These are phyloP conservation scores for Trichoderma parareesei DNA, from an alignment of 495 filamentous ascomycete genomes.

Conservation along the genomic window DNA sequence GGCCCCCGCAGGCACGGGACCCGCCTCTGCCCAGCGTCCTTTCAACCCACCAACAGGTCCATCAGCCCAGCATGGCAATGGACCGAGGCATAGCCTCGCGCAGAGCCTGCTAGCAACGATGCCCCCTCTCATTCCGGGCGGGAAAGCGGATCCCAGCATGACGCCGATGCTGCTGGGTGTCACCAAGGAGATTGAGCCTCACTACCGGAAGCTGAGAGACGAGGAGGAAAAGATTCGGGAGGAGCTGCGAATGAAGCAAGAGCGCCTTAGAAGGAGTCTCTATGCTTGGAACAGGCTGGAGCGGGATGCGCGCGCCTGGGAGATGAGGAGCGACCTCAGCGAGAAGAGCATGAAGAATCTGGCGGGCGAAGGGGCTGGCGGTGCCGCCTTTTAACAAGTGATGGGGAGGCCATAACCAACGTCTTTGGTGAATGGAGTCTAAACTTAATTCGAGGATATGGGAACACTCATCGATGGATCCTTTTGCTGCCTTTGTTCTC, in stretches of 20 bases:
- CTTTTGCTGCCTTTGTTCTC: too few relatives aligned
- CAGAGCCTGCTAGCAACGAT: slow-evolving; percentile 34
- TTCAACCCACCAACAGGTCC: slow-evolving; percentile 46
- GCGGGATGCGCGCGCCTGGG: slow-evolving; percentile 35
- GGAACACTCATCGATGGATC: too few relatives aligned
- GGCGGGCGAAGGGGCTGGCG: slow-evolving; percentile 34
- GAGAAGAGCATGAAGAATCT: slow-evolving; percentile 37
- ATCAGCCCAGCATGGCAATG: slow-evolving; percentile 24
- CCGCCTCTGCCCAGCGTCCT: slow-evolving; percentile 24
- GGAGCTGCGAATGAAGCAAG: slow-evolving; percentile 36
- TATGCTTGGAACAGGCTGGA: slow-evolving; percentile 34
- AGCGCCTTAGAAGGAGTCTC: slow-evolving; percentile 34
- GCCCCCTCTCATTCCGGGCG: slow-evolving; percentile 34
- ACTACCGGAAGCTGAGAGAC: slow-evolving; percentile 30
- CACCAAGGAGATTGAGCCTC: slow-evolving; percentile 30
- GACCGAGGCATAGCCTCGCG: slow-evolving; percentile 27
- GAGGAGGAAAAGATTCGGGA: slow-evolving; percentile 40
- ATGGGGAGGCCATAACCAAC: too few relatives aligned
- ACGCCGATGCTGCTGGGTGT: slow-evolving; percentile 27
- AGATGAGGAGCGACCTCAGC: slow-evolving; percentile 36
- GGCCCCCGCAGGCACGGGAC: slow-evolving; percentile 11
- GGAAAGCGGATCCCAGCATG: slow-evolving; percentile 31
- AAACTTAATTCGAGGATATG: too few relatives aligned
- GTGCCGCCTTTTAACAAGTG: slow-evolving; percentile 31
- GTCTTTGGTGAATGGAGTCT: too few relatives aligned